These are phyloP conservation scores for Telfairia occidentalis DNA, from an alignment of 331 rosid species.

Conservation along the genomic window DNA sequence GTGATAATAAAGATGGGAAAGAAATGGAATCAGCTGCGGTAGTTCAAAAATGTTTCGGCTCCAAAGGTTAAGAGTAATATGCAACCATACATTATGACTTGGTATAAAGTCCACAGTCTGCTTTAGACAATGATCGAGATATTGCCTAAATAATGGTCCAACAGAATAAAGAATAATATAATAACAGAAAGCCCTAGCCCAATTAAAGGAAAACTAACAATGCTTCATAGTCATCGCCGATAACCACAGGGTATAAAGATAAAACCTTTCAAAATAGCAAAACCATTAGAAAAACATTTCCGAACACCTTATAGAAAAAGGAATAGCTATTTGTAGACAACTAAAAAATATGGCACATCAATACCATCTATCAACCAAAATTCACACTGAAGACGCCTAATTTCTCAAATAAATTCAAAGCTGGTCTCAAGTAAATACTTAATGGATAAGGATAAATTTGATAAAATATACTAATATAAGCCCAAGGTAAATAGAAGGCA, in stretches of 20 bases:
- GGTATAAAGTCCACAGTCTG: background rate
- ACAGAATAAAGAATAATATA: background rate
- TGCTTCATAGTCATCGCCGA: background rate
- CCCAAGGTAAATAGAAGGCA: background rate
- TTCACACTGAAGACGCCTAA: background rate
- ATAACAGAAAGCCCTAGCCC: background rate
- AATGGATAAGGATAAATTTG: background rate
- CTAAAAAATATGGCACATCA: background rate
- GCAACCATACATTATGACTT: background rate
- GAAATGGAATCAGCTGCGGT: background rate
- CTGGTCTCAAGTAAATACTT: background rate
- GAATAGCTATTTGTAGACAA: background rate
- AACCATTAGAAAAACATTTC: background rate
- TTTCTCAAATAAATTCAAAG: background rate
- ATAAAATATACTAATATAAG: background rate
- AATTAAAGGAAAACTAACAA: background rate
- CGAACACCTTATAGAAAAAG: background rate
- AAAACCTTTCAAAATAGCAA: background rate
- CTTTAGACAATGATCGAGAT: background rate
- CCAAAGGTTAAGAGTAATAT: background rate
- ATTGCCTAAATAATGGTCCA: background rate
- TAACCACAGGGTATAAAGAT: background rate
- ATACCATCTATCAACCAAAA: background rate
- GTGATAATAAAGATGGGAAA: background rate
- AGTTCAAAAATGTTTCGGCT: background rate